Base-by-base conservation (phyloP, 129 eudicot genomes). In the Arctium minus region DNA sequence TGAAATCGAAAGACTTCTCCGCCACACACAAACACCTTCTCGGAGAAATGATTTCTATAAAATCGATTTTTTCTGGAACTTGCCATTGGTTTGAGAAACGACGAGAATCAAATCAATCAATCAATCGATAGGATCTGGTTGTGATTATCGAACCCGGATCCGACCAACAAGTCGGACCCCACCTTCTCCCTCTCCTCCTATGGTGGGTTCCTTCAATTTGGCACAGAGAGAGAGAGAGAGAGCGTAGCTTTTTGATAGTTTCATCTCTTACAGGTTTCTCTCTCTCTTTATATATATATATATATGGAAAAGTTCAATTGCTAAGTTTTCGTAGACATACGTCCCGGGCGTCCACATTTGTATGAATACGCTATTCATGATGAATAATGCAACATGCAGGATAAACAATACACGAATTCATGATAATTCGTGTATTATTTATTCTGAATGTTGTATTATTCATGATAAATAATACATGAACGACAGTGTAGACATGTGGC, bases 81-180 rank as follows among this genome's bases (percentile, higher is more conserved):
- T 67, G 9, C 2, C 72, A 44, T 84, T 84, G 84, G 87, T 84
- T 84, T 84, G 75, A 79, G 46, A 79, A 84, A 79, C 80, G 68
- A 73, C 37, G 76, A 79, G 13, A 79, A 84, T 36, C 56, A 73
- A 33, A 38, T 78, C 50, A 35, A 77, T 80, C 22, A 18, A 82
- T 32, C 36, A 1, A 27, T 46, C n/a, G 7, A 56, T 83, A 13
- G 60, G 6, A 36, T 70, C 71, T 48, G 35, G 78, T 83, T 37
- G 78, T 56, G 74, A 72, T 78, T 62, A 72, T 60, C 46, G 62
- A 83, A 83, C 86, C 86, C 87, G 80, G 78, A 79, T 46, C 80
- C 84, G 80, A 84, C 84, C 84, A 44, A 73, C 5, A 33, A 8
- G 87, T 84, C 65, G 87, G 80, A 79, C 84, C 84, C 84, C 87